phyloP scores from a whole-genome alignment of 2,329 filamentous ascomycete species.

The Dactylella cylindrospora region DNA sequence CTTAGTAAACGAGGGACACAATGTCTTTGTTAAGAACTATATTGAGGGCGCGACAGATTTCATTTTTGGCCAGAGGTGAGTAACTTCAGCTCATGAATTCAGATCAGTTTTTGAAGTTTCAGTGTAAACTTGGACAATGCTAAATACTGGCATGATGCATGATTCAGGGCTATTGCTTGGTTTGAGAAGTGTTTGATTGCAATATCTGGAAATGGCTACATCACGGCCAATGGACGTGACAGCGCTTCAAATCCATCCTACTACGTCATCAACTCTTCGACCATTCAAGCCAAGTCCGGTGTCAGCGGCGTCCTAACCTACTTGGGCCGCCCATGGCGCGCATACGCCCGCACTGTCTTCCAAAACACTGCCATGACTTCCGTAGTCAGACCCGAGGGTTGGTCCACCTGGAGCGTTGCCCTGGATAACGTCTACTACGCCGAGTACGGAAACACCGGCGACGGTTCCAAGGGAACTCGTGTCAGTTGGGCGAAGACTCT shows the following conservation, averaged over 20 bases:
- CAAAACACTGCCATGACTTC: constrained; percentile 58
- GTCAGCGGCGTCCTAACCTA: constrained; percentile 54
- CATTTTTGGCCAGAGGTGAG: constrained; percentile 59
- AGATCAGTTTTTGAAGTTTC: no score
- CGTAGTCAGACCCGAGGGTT: constrained; percentile 64
- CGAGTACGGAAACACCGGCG: constrained; percentile 64
- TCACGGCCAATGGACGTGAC: constrained; percentile 56
- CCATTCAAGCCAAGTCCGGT: constrained; percentile 54
- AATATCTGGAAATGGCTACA: constrained; percentile 56
- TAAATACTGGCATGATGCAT: no score
- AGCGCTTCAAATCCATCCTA: constrained; percentile 54
- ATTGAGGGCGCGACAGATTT: constrained; percentile 64
- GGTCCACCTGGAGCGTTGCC: constrained; percentile 60
- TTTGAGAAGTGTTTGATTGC: constrained; percentile 58
- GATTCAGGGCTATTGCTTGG: constrained; percentile 55
- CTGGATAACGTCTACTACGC: constrained; percentile 59
- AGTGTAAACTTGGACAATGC: no score
- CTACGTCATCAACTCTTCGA: constrained; percentile 61
- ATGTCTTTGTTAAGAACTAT: constrained; percentile 61
- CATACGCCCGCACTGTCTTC: constrained; percentile 59
- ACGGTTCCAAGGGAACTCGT: constrained; percentile 59
- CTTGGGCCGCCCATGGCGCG: constrained; percentile 60
- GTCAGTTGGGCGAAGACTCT: constrained; percentile 50
- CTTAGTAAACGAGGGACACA: constrained; percentile 57
- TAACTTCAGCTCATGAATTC: no score